A percentile compares a stretch with the other conserved stretches of the same genome.
Evolutionary conservation across 1,284 basidiomycete genomes (phyloP).

Genomic region (Chondrostereum purpureum): DNA sequence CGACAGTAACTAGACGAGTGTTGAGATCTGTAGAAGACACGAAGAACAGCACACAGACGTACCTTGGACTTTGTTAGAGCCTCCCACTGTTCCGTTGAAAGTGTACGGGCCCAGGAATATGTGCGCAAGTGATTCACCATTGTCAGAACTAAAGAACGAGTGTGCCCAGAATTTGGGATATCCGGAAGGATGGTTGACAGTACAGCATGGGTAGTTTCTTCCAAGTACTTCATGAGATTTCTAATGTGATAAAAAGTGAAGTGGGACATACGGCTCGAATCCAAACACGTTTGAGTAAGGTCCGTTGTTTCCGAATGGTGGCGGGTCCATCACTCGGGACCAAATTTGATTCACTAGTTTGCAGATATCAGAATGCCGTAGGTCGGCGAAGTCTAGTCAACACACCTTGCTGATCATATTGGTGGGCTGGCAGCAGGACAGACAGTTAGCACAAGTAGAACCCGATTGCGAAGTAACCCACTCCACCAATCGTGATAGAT

Average conservation of each 20-base stretch:
- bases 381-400: not conserved
- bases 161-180: conserved; percentile 37
- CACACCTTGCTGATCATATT: conserved; percentile 33
- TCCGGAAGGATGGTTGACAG: conserved; percentile 32
- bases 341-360: conserved; percentile 32
- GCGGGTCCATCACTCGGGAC: conserved; percentile 29
- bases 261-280: conserved; percentile 28
- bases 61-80: conserved; percentile 26
- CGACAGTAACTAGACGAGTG: conserved; percentile 21
- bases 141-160: conserved; percentile 26
- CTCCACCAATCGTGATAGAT: conserved; percentile 31
- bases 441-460: too few relatives aligned
- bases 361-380: not conserved
- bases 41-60: conserved; percentile 2
- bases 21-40: not conserved
- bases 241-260: too few relatives aligned
- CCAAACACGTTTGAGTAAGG: conserved; percentile 34
- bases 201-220: conserved; percentile 35
- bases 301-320: conserved; percentile 29
- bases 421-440: conserved; percentile 28
- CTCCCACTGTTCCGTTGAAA: conserved; percentile 25
- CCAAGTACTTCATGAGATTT: not conserved
- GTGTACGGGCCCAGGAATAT: conserved; percentile 30
- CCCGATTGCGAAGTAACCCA: too few relatives aligned
- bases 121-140: conserved; percentile 25